A percentile compares a stretch with the other conserved stretches of the same genome.
Conservation (phyloP, 2,329 filamentous ascomycete species). For the Alternaria viburni region DNA sequence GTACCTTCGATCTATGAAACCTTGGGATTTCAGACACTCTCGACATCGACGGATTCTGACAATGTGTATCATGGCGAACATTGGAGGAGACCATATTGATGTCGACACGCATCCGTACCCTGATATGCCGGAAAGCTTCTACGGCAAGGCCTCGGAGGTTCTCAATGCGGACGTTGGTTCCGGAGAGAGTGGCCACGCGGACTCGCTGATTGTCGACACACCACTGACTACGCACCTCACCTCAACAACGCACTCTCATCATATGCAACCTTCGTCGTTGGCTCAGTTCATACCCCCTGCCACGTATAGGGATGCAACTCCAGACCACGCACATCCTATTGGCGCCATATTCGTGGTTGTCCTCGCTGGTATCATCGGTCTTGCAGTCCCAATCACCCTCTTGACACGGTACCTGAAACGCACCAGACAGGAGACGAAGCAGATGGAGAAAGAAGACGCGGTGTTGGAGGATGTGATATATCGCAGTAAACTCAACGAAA, state of each 20-base stretch:
- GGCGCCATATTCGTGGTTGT: conserved; percentile 3
- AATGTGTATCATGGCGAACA: not conserved
- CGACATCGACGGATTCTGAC: not conserved
- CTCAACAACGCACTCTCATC: not conserved
- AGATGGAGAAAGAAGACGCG: not conserved
- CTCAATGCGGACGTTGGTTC: not conserved
- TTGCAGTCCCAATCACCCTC: conserved; percentile 1
- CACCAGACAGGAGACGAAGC: not conserved
- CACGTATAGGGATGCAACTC: not conserved
- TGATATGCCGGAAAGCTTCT: not conserved
- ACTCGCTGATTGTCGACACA: not conserved
- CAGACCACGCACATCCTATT: not conserved
- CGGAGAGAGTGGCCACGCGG: not conserved
- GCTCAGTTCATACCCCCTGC: not conserved
- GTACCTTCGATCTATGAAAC: not conserved
- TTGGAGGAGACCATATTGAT: not conserved
- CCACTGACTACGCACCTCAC: not conserved
- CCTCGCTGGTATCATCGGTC: not conserved
- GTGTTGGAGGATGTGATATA: not conserved
- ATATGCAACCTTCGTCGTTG: not conserved
- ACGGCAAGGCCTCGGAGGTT: not conserved
- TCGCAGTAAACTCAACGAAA: not conserved
- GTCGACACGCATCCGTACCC: conserved; percentile 2
- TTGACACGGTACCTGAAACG: not conserved
- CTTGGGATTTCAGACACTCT: not conserved